Evolutionary conservation across 139 green algal species (phyloP), one percentile per base, ranked within the genome.

Genomic region (Chlorella sp.): DNA sequence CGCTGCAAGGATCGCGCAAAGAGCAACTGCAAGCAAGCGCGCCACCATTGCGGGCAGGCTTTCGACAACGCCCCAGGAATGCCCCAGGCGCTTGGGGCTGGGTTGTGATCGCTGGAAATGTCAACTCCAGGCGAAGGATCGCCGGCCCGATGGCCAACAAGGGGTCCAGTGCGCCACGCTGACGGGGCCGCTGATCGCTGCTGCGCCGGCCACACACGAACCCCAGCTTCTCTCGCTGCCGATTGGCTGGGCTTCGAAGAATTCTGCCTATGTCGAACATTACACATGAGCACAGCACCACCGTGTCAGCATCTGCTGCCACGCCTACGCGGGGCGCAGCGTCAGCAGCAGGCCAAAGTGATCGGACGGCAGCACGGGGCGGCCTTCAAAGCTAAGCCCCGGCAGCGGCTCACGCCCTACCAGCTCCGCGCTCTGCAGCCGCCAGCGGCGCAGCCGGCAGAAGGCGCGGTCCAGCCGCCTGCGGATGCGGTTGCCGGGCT

Each of bases 301-400:
- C 26, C 9, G 60, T 2, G 26, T 3, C 25, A 32, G 21, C 60
- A 32, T 15, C 4, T 39, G 30, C 30, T 26, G 30, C 17, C 65
- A 51, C 6, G 12, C 25, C 30, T 26, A 25, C 30, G 74, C 23
- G 3, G 74, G 39, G 39, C 63, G 41, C 78, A 83, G 63, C 28
- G 16, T 6, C 30, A 93, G 57, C 36, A 95, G 74, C 68, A 95
- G 41, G 2, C 92, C 92, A 82, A 92, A 95, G 67, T 95, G 92
- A 64, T 95, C 92, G 41, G 64, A 87, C 9, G 92, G 92, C 74
- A 95, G 85, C 57, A 95, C 92, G 28, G 92, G 92, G 78, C 86
- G 55, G 5, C 70, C 67, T 20, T 47, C 65, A 60, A 85, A 87
- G 20, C 74, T 81, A 23, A 89, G 82, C 1, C 90, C 90, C 9